phyloP scores from a whole-genome alignment of 306 rosid genomes.

The Purshia tridentata region DNA sequence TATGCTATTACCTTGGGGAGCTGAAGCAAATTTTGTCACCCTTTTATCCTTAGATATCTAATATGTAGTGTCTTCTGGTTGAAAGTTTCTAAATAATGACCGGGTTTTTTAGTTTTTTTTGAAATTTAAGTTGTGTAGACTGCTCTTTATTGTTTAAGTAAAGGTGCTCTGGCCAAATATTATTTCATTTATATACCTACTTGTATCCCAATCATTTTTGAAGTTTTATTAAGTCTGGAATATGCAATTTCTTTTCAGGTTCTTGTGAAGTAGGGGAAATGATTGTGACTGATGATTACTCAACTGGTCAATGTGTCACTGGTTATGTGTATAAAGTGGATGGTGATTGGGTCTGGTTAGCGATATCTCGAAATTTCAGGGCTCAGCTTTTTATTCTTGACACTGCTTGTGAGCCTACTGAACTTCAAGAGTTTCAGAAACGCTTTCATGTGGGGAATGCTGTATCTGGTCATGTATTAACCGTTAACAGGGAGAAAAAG shows the following conservation, averaged over 20 bases:
- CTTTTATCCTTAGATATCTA: too few relatives aligned
- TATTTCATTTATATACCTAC: not conserved
- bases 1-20: not conserved
- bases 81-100: not conserved
- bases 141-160: not conserved
- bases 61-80: not conserved
- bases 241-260: slow-evolving; percentile 46
- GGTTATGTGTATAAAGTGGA: slow-evolving; percentile 83
- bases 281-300: slow-evolving; percentile 38
- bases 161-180: not conserved
- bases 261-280: slow-evolving; percentile 41
- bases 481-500: slow-evolving; percentile 58
- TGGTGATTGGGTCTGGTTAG: slow-evolving; percentile 79
- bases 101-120: not conserved
- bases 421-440: slow-evolving; percentile 61
- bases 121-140: not conserved
- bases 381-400: slow-evolving; percentile 82
- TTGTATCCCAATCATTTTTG: not conserved
- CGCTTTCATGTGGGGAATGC: slow-evolving; percentile 60
- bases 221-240: slow-evolving; percentile 11
- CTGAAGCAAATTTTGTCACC: not conserved
- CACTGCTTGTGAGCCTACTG: slow-evolving; percentile 72
- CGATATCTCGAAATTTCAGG: slow-evolving; percentile 59
- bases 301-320: slow-evolving; percentile 55
- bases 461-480: slow-evolving; percentile 60